Evolutionary conservation across 2,329 filamentous ascomycete species (phyloP).

Genomic region (Zasmidium citrigriseum): DNA sequence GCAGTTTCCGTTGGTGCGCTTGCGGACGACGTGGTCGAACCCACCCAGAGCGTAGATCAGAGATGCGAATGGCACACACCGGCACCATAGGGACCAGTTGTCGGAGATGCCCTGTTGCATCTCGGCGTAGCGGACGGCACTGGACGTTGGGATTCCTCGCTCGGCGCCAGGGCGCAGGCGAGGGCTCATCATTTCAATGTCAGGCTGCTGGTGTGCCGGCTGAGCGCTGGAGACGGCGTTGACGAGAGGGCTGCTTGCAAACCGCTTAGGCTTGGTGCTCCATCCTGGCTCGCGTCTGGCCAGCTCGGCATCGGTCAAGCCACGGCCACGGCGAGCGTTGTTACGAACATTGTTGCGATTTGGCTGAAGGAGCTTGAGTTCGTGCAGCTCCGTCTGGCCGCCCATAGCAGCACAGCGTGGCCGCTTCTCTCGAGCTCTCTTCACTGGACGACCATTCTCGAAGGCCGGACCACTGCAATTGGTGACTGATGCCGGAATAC

Average conservation of each 20-base stretch:
- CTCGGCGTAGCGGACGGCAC: too few species aligned
- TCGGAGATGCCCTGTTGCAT: too few species aligned
- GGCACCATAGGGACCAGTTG: too few species aligned
- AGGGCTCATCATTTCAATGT: too few species aligned
- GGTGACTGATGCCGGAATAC: background rate
- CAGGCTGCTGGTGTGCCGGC: background rate
- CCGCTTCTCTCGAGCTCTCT: background rate
- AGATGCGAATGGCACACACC: too few species aligned
- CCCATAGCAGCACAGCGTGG: background rate
- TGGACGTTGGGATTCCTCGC: too few species aligned
- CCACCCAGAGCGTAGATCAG: constrained; percentile 24
- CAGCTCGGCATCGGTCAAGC: constrained; percentile 4
- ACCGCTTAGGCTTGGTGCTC: background rate
- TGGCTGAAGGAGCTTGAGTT: background rate
- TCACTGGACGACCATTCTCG: background rate
- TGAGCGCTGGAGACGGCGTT: background rate
- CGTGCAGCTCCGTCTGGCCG: constrained; percentile 1
- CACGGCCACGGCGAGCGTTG: background rate
- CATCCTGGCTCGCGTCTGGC: background rate
- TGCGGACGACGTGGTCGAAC: constrained; percentile 22
- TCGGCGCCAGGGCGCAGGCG: too few species aligned
- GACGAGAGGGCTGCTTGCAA: background rate
- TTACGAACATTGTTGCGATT: background rate
- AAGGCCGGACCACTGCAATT: background rate
- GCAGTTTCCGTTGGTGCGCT: constrained; percentile 20